Evolutionary conservation across 495 filamentous ascomycete species (phyloP).

Genomic region (Penicillium longicatenatum): DNA sequence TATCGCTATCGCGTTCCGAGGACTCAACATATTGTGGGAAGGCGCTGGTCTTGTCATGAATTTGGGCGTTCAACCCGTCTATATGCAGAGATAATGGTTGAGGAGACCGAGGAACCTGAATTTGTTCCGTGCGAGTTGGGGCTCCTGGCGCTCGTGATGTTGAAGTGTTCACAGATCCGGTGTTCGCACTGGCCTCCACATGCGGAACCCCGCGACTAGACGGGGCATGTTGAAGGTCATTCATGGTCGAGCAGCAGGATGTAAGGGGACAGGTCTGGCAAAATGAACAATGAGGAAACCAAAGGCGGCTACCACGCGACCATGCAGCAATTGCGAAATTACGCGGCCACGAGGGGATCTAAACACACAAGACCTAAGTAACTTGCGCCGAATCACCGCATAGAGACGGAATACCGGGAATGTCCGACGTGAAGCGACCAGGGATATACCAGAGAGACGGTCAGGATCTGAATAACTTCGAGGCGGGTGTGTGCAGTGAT

Average conservation of each 20-base stretch:
- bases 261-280: background rate
- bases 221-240: conserved; percentile 14
- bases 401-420: conserved; percentile 16
- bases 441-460: conserved; percentile 12
- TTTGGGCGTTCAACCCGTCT: conserved; percentile 22
- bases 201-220: conserved; percentile 25
- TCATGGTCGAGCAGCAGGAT: conserved; percentile 20
- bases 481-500: conserved; percentile 15
- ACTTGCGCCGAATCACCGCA: conserved; percentile 27
- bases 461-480: conserved; percentile 22
- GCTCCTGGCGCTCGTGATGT: conserved; percentile 11
- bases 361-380: conserved; percentile 19
- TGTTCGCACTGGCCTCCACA: conserved; percentile 25
- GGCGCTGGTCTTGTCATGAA: conserved; percentile 11
- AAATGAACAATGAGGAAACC: conserved; percentile 4
- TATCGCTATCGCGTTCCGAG: conserved; percentile 29
- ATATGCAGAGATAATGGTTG: conserved; percentile 28
- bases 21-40: conserved; percentile 23
- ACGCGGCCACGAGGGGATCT: conserved; percentile 24
- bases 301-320: conserved; percentile 16
- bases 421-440: conserved; percentile 18
- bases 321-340: conserved; percentile 20
- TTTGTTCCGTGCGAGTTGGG: conserved; percentile 10
- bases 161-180: conserved; percentile 17
- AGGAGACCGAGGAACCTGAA: conserved; percentile 24